Conservation (phyloP, 2,329 filamentous ascomycete genomes). For the Tolypocladium capitatum region DNA sequence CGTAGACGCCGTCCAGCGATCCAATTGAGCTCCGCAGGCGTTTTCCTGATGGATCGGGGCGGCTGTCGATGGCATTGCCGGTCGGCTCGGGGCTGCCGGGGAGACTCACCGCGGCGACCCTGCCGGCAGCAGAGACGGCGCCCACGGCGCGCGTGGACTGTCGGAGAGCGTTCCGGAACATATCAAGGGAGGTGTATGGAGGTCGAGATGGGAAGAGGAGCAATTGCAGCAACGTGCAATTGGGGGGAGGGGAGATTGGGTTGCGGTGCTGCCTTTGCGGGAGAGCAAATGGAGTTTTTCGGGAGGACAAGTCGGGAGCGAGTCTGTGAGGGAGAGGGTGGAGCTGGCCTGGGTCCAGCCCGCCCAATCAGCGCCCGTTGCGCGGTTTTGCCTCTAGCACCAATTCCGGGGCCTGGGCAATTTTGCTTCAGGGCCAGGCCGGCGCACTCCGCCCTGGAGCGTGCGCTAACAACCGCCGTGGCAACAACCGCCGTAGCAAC, state of each 20-base stretch:
- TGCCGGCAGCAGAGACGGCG: constrained; percentile 82
- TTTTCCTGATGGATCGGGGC: constrained; percentile 18
- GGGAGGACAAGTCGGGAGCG: constrained; percentile 26
- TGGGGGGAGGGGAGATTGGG: constrained; percentile 48
- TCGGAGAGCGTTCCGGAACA: constrained; percentile 98
- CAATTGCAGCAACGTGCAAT: constrained; percentile 53
- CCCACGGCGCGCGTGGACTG: constrained; percentile 92
- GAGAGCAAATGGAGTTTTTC: constrained; percentile 32
- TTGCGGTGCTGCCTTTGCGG: constrained; percentile 34
- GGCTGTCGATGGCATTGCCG: constrained; percentile 32
- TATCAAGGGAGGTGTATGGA: constrained; percentile 44
- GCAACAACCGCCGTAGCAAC: neutral
- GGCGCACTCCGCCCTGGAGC: neutral
- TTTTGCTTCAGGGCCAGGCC: constrained; percentile 14
- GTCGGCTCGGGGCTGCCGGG: constrained; percentile 24
- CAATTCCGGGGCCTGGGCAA: constrained; percentile 24
- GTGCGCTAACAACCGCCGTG: neutral
- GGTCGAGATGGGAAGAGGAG: constrained; percentile 36
- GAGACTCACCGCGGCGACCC: constrained; percentile 86
- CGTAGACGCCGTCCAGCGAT: constrained; percentile 7
- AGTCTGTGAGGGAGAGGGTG: constrained; percentile 29
- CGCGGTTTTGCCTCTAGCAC: constrained; percentile 26
- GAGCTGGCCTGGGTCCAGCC: constrained; percentile 18
- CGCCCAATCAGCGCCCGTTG: constrained; percentile 21
- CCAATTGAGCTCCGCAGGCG: constrained; percentile 23